A percentile compares a stretch with the other conserved stretches of the same genome.
Evolutionary conservation across 2,329 filamentous ascomycete species (phyloP).

Genomic region (Aspergillus hiratsukae): DNA sequence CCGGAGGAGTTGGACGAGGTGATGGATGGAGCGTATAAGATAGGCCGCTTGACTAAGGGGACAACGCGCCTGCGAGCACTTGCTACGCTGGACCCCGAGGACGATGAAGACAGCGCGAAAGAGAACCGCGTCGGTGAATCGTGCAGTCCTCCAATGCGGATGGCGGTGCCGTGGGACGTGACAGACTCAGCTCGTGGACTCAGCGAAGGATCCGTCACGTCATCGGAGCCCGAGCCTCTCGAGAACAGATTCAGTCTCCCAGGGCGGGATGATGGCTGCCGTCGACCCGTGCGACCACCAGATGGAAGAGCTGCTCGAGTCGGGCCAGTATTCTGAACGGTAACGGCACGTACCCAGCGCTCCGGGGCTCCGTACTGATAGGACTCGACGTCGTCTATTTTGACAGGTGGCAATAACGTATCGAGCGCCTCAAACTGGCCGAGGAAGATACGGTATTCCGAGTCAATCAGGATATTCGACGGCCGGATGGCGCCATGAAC

Average conservation of each 20-base stretch:
- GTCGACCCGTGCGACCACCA: constrained; percentile 38
- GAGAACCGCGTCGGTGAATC: constrained; percentile 28
- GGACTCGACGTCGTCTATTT: constrained; percentile 50
- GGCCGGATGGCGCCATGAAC: constrained; percentile 56
- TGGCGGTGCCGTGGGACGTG: constrained; percentile 32
- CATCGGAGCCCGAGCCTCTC: constrained; percentile 12
- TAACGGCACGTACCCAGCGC: constrained; percentile 40
- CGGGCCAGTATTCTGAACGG: constrained; percentile 31
- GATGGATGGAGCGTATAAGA: constrained; percentile 32
- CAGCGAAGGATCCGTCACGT: constrained; percentile 15
- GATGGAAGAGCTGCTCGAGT: constrained; percentile 33
- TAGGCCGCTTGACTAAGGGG: constrained; percentile 21
- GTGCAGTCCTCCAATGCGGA: constrained; percentile 26
- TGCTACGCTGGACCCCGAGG: constrained; percentile 26
- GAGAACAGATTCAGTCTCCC: constrained; percentile 18
- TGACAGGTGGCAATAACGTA: constrained; percentile 51
- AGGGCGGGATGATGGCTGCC: constrained; percentile 16
- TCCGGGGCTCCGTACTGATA: constrained; percentile 60
- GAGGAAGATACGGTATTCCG: constrained; percentile 53
- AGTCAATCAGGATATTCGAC: constrained; percentile 56
- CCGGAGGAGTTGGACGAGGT: constrained; percentile 27
- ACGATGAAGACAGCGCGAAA: constrained; percentile 30
- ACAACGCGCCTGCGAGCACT: constrained; percentile 15
- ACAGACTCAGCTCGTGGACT: constrained; percentile 27
- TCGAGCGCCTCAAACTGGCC: constrained; percentile 55